These are phyloP conservation scores for Jatropha curcas DNA, from an alignment of 345 rosid genomes.

Conservation along the genomic window DNA sequence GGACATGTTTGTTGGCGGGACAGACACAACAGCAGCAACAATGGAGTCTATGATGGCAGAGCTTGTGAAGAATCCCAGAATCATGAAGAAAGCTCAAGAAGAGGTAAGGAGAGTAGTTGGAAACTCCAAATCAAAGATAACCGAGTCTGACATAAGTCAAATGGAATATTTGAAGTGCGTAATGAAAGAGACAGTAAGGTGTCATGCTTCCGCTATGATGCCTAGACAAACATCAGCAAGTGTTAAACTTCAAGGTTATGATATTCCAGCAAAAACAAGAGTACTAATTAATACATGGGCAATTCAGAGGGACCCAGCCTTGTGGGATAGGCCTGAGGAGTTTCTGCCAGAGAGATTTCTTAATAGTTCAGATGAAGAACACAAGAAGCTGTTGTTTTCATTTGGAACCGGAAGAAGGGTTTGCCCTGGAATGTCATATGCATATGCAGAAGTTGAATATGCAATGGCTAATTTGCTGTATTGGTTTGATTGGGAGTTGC, in stretches of 20 bases:
- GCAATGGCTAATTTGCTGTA: conserved; percentile 8
- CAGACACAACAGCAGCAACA: conserved; percentile 19
- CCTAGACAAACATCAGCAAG: conserved; percentile 13
- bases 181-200: conserved; percentile 10
- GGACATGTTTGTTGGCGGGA: conserved; percentile 29
- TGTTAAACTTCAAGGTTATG: conserved; percentile 12
- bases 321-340: conserved; percentile 12
- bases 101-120: conserved; percentile 20
- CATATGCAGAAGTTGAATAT: conserved; percentile 12
- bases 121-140: conserved; percentile 7
- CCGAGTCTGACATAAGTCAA: not conserved
- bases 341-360: conserved; percentile 17
- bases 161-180: conserved; percentile 15
- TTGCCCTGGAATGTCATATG: conserved; percentile 19
- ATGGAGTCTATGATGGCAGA: conserved; percentile 34
- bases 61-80: conserved; percentile 20
- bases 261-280: conserved; percentile 19
- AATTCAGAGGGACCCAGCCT: conserved; percentile 14
- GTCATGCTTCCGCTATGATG: conserved; percentile 11
- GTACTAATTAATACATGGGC: conserved; percentile 12
- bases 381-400: not conserved
- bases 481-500: conserved; percentile 22
- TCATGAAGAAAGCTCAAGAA: conserved; percentile 24
- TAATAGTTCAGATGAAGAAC: not conserved
- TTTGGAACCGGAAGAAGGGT: conserved; percentile 12